Evolutionary conservation across 2,329 filamentous ascomycete species (phyloP).

Genomic region (Exophiala spinifera): DNA sequence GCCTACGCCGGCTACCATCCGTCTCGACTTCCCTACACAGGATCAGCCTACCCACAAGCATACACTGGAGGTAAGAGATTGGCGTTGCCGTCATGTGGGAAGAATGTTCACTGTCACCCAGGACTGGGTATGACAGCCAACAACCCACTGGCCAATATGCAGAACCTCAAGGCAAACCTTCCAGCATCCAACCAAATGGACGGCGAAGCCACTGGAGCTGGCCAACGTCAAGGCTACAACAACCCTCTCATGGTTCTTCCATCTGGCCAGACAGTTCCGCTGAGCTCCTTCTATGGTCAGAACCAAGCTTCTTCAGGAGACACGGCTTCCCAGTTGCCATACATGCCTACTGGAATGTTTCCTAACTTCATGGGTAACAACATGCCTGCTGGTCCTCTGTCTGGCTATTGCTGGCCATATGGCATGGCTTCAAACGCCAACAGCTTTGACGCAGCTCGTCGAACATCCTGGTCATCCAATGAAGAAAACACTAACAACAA

Average conservation of each 20-base stretch:
- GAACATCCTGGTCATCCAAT: conserved; percentile 40
- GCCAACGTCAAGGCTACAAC: conserved; percentile 22
- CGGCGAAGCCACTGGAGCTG: conserved; percentile 15
- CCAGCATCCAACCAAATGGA: conserved; percentile 19
- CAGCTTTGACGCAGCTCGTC: conserved; percentile 37
- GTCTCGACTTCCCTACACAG: conserved; percentile 19
- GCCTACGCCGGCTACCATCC: conserved; percentile 23
- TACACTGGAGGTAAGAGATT: conserved; percentile 24
- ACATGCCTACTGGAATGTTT: conserved; percentile 38
- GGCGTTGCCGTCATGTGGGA: background rate
- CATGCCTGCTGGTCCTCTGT: conserved; percentile 34
- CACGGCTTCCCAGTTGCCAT: conserved; percentile 31
- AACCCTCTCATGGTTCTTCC: conserved; percentile 29
- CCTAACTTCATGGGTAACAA: conserved; percentile 34
- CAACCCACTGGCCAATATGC: conserved; percentile 25
- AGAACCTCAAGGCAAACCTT: conserved; percentile 27
- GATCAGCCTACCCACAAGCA: conserved; percentile 12
- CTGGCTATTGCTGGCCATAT: conserved; percentile 39
- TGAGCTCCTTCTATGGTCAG: conserved; percentile 26
- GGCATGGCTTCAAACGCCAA: conserved; percentile 36
- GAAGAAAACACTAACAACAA: conserved; percentile 51
- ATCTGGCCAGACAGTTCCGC: conserved; percentile 29
- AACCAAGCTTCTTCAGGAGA: conserved; percentile 18
- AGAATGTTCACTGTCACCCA: conserved; percentile 7
- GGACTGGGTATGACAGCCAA: conserved; percentile 19